phyloP scores from a whole-genome alignment of 345 rosid species.

The Ricinus communis region DNA sequence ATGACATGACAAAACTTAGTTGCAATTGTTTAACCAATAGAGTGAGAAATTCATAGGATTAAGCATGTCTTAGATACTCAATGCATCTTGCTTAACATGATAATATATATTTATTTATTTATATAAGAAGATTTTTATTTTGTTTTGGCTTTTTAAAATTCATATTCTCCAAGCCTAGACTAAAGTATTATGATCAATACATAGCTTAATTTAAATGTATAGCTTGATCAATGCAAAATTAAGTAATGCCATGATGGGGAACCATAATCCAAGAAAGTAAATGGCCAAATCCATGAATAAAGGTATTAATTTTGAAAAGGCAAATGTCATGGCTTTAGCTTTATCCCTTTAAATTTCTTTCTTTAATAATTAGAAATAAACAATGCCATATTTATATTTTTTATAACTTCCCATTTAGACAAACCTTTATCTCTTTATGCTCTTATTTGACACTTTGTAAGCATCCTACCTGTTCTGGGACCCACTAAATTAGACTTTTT shows the following conservation, averaged over 20 bases:
- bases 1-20: no score
- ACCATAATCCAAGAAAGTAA: conserved; percentile 20
- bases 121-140: no score
- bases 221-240: not conserved
- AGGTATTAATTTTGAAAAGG: conserved; percentile 20
- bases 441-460: conserved; percentile 29
- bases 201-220: not conserved
- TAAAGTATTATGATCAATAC: no score
- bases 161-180: no score
- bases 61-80: no score
- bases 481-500: conserved; percentile 24
- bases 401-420: conserved; percentile 8
- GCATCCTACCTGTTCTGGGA: conserved; percentile 36
- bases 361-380: not conserved
- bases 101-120: no score
- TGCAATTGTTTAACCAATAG: no score
- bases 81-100: no score
- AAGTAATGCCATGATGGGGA: not conserved
- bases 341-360: conserved; percentile 8
- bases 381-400: not conserved
- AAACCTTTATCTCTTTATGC: conserved; percentile 23
- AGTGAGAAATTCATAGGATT: no score
- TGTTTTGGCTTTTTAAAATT: no score
- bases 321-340: conserved; percentile 18
- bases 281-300: not conserved